Conservation (phyloP, 495 filamentous ascomycete species). For the Penicillium odoratum region DNA sequence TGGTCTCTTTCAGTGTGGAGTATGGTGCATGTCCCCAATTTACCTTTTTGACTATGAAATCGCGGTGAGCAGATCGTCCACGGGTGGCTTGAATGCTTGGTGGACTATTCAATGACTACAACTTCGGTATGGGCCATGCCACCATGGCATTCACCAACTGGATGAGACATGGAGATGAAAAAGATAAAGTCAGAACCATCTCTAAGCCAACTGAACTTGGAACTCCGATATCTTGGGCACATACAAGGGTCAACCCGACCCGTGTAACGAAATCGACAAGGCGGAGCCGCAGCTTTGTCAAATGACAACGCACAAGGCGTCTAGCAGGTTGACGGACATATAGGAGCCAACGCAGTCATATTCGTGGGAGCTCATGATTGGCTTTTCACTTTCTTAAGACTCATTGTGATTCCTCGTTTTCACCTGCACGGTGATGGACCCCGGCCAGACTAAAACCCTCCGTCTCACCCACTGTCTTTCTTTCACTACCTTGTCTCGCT, state of each 20-base stretch:
- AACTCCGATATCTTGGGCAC: not conserved
- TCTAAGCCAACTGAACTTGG: not conserved
- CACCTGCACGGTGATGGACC: not conserved
- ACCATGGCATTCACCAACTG: too few relatives aligned
- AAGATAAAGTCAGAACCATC: not conserved
- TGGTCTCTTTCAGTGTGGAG: not conserved
- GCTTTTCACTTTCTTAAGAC: not conserved
- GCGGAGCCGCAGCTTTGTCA: conserved; percentile 17
- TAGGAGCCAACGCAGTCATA: conserved; percentile 15
- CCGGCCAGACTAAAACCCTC: conserved; percentile 5
- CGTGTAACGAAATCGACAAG: conserved; percentile 9
- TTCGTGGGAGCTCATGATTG: conserved; percentile 18
- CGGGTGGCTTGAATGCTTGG: too few relatives aligned
- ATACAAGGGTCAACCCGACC: not conserved
- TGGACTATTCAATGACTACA: too few relatives aligned
- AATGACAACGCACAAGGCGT: conserved; percentile 12
- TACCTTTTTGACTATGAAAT: too few relatives aligned
- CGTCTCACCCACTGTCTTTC: not conserved
- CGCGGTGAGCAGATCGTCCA: too few relatives aligned
- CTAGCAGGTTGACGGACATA: not conserved
- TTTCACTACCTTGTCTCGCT: not conserved
- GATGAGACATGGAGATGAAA: too few relatives aligned
- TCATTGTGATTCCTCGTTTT: not conserved
- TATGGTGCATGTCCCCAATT: too few relatives aligned
- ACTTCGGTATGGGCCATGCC: too few relatives aligned